Base-by-base conservation (phyloP, 306 rosid species). In the Fragaria vesca region DNA sequence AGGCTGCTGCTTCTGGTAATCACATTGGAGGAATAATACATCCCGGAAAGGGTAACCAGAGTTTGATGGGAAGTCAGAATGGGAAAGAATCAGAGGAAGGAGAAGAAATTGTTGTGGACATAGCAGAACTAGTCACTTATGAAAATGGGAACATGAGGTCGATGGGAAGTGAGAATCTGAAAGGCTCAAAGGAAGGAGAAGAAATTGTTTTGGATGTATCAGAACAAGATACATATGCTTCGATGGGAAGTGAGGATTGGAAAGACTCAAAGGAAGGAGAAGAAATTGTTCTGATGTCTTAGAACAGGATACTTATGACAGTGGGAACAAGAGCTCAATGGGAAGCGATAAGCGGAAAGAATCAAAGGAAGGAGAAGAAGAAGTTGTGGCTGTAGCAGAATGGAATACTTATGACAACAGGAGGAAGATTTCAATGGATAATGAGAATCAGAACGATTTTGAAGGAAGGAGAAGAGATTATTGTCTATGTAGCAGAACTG, bases 1-100 rank as follows among this genome's bases (percentile, higher is more conserved):
- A 85, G 76, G 79, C 74, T 8, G 75, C 83, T 32, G 87, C 85
- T 54, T 85, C 91, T 46, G 83, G 45, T 38, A 47, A 79, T 40
- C 88, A 45, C 4, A 43, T 74, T 4, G 88, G 87, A 58, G 91
- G 76, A 65, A 77, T 21, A 71, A 15, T 43, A 0, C 73, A 74
- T 71, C 38, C 75, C 21, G 43, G 34, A 3, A 32, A 32, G 36
- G 36, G 36, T 32, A 32, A 32, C 36, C 36, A 3, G 36, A 0
- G 34, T 24, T 26, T 12, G 26, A 54, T 18, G 60, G 60, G 26
- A 54, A 54, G 60, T 20, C 26, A 54, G 43, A 57, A 69, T 54
- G 43, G 5, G 16, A 58, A 58, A 58, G 66, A 58, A 58, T 11
- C 66, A 20, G 40, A 47, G 26, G 62, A 46, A 57, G 76, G 40